These are phyloP conservation scores for Blastomyces silverae DNA, from an alignment of 2,329 filamentous ascomycete species.

Conservation along the genomic window DNA sequence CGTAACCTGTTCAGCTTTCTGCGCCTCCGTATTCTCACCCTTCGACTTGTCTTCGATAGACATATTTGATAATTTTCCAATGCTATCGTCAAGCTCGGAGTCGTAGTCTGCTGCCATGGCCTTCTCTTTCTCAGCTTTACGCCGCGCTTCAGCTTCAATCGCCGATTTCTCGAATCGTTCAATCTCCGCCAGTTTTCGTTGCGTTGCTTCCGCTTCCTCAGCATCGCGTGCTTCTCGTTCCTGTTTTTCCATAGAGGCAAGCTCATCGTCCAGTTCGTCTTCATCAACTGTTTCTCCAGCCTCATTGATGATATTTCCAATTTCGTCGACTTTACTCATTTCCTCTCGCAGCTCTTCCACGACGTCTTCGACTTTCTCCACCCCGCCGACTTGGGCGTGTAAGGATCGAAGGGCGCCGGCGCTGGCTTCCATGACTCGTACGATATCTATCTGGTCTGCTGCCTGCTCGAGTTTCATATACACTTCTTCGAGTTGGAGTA, in stretches of 20 bases:
- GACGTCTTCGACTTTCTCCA: conserved; percentile 66
- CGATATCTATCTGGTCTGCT: conserved; percentile 72
- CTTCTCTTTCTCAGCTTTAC: conserved; percentile 23
- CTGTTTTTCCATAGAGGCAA: conserved; percentile 65
- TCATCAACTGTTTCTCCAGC: conserved; percentile 59
- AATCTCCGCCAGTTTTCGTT: conserved; percentile 45
- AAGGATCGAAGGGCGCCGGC: conserved; percentile 64
- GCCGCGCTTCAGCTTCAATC: conserved; percentile 34
- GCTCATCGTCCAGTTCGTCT: conserved; percentile 76
- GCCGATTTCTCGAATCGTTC: conserved; percentile 36
- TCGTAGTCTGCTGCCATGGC: conserved; percentile 22
- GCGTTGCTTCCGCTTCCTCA: conserved; percentile 46
- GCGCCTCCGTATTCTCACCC: conserved; percentile 22
- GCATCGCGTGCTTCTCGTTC: conserved; percentile 45
- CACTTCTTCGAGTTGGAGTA: conserved; percentile 76
- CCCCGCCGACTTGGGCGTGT: conserved; percentile 70
- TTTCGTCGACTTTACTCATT: conserved; percentile 75
- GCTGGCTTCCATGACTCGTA: conserved; percentile 74
- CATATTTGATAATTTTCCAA: conserved; percentile 38
- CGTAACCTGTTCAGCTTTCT: background rate
- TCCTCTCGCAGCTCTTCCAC: conserved; percentile 70
- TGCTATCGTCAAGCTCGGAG: conserved; percentile 34
- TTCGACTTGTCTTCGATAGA: conserved; percentile 34
- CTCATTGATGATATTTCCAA: conserved; percentile 69
- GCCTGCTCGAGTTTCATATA: conserved; percentile 80